phyloP scores from a whole-genome alignment of 345 rosid genomes.

The Sonneratia alba region DNA sequence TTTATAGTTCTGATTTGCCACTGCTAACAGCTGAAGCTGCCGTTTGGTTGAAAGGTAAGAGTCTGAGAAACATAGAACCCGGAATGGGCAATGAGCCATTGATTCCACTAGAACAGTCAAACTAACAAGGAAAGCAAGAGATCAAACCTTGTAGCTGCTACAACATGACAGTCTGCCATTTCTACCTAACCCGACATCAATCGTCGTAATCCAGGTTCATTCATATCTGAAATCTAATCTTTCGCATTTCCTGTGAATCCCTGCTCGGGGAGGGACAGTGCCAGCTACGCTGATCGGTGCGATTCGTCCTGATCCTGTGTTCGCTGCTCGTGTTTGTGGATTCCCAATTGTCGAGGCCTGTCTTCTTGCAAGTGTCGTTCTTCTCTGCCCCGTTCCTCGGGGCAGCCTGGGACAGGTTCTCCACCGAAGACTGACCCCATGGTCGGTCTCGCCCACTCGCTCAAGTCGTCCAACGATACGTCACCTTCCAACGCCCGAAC shows the following conservation, averaged over 20 bases:
- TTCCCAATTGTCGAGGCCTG: background rate
- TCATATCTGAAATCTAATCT: background rate
- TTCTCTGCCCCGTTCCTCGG: background rate
- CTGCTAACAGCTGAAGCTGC: background rate
- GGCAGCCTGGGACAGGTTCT: conserved; percentile 5
- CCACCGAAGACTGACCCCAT: conserved; percentile 26
- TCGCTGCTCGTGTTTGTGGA: background rate
- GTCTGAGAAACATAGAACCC: background rate
- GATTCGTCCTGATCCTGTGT: background rate
- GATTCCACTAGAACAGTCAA: background rate
- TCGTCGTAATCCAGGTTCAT: background rate
- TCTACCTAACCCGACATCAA: background rate
- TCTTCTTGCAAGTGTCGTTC: background rate
- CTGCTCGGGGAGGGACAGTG: background rate
- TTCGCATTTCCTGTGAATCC: background rate
- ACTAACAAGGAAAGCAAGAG: background rate
- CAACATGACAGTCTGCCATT: background rate
- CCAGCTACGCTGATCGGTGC: background rate
- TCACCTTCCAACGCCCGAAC: conserved; percentile 67
- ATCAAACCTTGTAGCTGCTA: background rate
- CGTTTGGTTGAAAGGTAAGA: background rate
- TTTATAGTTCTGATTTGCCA: background rate
- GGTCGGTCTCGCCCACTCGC: conserved; percentile 32
- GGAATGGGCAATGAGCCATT: background rate
- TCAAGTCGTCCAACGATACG: conserved; percentile 49